These are phyloP conservation scores for Apophysomyces ossiformis DNA, from an alignment of 371 early-diverging fungal species.

Conservation along the genomic window DNA sequence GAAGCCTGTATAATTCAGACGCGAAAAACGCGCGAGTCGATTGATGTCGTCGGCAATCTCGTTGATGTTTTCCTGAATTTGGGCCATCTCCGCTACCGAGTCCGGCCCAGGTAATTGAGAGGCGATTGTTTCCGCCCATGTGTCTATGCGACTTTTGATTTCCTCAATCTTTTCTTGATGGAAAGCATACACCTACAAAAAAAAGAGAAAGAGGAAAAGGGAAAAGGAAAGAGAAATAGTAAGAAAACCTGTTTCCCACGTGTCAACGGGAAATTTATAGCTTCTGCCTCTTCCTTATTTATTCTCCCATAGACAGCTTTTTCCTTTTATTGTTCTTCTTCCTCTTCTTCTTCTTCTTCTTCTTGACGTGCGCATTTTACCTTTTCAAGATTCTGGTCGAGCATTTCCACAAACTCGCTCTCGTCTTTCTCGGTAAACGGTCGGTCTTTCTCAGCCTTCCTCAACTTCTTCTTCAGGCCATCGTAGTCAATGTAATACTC, in stretches of 20 bases:
- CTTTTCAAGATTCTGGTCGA: conserved; percentile 93
- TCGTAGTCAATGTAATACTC: conserved; percentile 93
- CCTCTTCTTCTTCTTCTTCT: not conserved
- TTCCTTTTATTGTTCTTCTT: not conserved
- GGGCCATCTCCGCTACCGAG: conserved; percentile 57
- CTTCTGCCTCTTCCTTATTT: too few species aligned
- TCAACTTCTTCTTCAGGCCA: conserved; percentile 83
- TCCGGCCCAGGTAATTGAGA: conserved; percentile 50
- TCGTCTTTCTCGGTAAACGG: conserved; percentile 77
- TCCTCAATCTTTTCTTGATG: conserved; percentile 90
- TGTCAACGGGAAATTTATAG: not conserved
- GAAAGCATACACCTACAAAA: conserved; percentile 79
- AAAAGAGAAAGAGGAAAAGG: not conserved
- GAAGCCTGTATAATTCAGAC: conserved; percentile 96
- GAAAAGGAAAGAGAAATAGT: not conserved
- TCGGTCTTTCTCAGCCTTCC: conserved; percentile 67
- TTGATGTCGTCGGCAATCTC: conserved; percentile 87
- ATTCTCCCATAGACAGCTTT: not conserved
- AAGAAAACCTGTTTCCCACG: not conserved
- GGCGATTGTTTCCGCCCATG: conserved; percentile 61
- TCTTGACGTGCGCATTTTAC: conserved; percentile 34
- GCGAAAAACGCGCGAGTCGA: conserved; percentile 89
- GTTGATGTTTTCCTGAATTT: conserved; percentile 80
- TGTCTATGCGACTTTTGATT: conserved; percentile 79
- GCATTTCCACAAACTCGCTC: conserved; percentile 81